Evolutionary conservation across 2,329 filamentous ascomycete species (phyloP).

Genomic region (Aspergillus quadricinctus): DNA sequence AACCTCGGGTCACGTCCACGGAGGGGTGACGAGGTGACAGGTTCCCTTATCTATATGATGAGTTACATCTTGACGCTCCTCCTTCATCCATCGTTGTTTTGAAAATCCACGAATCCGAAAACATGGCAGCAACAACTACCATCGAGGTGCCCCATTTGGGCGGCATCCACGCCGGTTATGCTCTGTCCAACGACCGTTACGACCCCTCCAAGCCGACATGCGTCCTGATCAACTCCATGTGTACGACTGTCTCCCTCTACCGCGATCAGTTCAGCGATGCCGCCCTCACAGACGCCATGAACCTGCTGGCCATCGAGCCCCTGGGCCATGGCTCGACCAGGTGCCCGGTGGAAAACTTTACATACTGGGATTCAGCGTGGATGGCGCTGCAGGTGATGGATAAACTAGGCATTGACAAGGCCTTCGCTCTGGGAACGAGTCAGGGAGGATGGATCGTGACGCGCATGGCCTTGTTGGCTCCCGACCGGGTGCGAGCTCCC

Average conservation of each 20-base stretch:
- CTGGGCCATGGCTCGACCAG: constrained; percentile 51
- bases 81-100: not conserved
- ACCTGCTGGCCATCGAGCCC: constrained; percentile 52
- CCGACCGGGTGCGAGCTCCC: constrained; percentile 36
- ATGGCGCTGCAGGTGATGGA: constrained; percentile 55
- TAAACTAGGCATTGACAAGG: constrained; percentile 40
- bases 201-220: constrained; percentile 51
- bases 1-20: too few species aligned
- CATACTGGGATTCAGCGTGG: constrained; percentile 53
- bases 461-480: constrained; percentile 50
- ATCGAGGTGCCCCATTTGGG: constrained; percentile 48
- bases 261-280: constrained; percentile 35
- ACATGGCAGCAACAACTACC: constrained; percentile 25
- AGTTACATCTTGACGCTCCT: not conserved
- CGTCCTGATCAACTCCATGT: constrained; percentile 50
- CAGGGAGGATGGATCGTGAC: constrained; percentile 53
- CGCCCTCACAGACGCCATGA: constrained; percentile 37
- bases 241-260: constrained; percentile 46
- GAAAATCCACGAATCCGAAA: not conserved
- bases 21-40: not conserved
- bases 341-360: constrained; percentile 44
- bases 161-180: constrained; percentile 47
- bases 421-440: constrained; percentile 49
- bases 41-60: not conserved
- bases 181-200: constrained; percentile 39